Evolutionary conservation across 805 yeast species (phyloP), one percentile per base, ranked within the genome.

Genomic region (Sugiyamaella qingdaonensis): DNA sequence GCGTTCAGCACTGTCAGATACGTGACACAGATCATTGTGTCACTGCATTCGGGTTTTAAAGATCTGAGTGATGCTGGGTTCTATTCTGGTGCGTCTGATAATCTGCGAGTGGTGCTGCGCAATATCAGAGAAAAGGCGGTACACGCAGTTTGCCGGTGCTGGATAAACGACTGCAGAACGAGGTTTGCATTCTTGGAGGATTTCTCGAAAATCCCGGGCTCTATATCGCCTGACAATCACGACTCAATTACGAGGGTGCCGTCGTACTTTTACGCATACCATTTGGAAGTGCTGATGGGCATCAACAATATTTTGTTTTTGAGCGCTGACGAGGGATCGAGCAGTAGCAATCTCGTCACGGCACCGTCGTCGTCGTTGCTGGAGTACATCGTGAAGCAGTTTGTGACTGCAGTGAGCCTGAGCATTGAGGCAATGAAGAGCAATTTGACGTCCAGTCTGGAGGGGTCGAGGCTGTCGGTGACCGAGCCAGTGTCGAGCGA

Each of bases 1-100:
- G 78, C 85, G 8, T 69, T 86, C 21, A 75, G 87, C 45, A 74
- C 85, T 2, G 65, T 82, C 34, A 73, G 78, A 57, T 82, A 78
- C 59, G 64, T 80, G 36, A 75, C 82, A 0, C 67, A 68, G 27
- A 68, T 84, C 13, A 71, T 78, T 24, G 72, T 71, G 2, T 70
- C 73, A 1, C 66, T 84, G 9, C 66, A 73, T 31, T 65, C 69
- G 27, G 68, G 73, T 27, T 67, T 76, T 41, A 72, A 73, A 42
- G 76, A 74, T 48, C 59, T 81, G 32, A 77, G 78, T 0, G 73
- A 73, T 57, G 64, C 80, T 9, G 64, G 68, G 2, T 69, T 77
- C 7, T 73, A 76, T 1, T 66, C 76, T 4, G 66, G 66, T 21
- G 63, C 74, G 0, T 62, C 76, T 1, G 73, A 73, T 0, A 61